Evolutionary conservation across 75 land plant genomes (phyloP).

Genomic region (Selaginella moellendorffii): DNA sequence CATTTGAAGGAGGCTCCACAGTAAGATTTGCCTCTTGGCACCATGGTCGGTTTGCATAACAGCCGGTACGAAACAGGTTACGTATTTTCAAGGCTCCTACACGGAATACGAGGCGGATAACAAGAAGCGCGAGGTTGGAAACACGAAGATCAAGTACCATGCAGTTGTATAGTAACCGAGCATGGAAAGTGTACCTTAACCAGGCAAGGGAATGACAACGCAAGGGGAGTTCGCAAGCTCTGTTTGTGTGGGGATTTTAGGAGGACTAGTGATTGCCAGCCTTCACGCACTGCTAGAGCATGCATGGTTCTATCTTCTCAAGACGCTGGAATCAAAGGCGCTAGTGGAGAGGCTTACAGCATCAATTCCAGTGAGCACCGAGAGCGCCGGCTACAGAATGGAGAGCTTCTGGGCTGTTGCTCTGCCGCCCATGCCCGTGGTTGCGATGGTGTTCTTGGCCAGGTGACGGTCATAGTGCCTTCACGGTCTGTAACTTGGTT

Average conservation of each 20-base stretch:
- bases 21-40: too few relatives aligned
- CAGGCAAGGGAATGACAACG: too few relatives aligned
- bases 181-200: too few relatives aligned
- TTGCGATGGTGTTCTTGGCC: slow-evolving; percentile 5
- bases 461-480: not conserved
- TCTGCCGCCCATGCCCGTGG: slow-evolving; percentile 15
- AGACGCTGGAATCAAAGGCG: slow-evolving; percentile 9
- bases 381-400: not conserved
- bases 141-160: slow-evolving; percentile 18
- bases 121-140: slow-evolving; percentile 14
- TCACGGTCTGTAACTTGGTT: not conserved
- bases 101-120: slow-evolving; percentile 24
- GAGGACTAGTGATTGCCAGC: too few relatives aligned
- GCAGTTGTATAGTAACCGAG: too few relatives aligned
- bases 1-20: slow-evolving; percentile 27
- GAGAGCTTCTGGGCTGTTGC: slow-evolving; percentile 27
- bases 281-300: slow-evolving; percentile 16
- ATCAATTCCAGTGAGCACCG: slow-evolving; percentile 11
- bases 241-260: too few relatives aligned
- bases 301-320: slow-evolving; percentile 13
- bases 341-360: slow-evolving; percentile 17
- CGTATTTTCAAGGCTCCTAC: slow-evolving; percentile 20
- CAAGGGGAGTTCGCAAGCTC: too few relatives aligned
- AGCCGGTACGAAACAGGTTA: slow-evolving; percentile 12
- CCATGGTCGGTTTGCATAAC: too few relatives aligned